These are phyloP conservation scores for Paragyromitra xinjiangensis DNA, from an alignment of 495 filamentous ascomycete species.

Conservation along the genomic window DNA sequence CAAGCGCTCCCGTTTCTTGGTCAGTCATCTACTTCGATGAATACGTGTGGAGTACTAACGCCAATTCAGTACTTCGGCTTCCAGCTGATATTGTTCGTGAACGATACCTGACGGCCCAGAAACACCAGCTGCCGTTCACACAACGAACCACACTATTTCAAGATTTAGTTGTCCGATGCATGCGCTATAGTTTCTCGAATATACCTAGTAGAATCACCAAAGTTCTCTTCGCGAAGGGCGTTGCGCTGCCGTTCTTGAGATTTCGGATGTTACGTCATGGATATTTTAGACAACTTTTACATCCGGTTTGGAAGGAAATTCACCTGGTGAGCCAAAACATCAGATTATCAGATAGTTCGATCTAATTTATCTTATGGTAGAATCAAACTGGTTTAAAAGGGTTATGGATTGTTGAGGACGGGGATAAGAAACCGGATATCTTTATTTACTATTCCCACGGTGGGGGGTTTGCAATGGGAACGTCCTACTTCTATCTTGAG, in stretches of 20 bases:
- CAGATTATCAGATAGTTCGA: background rate
- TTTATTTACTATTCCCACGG: conserved; percentile 79
- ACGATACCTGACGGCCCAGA: conserved; percentile 63
- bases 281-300: conserved; percentile 64
- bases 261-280: conserved; percentile 79
- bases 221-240: conserved; percentile 77
- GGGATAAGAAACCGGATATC: conserved; percentile 68
- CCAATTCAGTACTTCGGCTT: conserved; percentile 52
- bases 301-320: conserved; percentile 66
- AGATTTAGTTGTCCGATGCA: conserved; percentile 75
- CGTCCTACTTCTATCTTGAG: conserved; percentile 80
- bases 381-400: conserved; percentile 63
- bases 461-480: conserved; percentile 83
- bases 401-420: conserved; percentile 68
- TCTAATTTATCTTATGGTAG: conserved; percentile 15
- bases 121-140: conserved; percentile 68
- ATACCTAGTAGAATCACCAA: conserved; percentile 72
- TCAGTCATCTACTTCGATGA: conserved; percentile 59
- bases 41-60: conserved; percentile 33
- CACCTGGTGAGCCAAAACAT: conserved; percentile 41
- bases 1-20: conserved; percentile 74
- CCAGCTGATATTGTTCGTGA: conserved; percentile 67
- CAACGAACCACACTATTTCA: conserved; percentile 73
- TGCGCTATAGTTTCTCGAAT: conserved; percentile 77
- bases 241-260: conserved; percentile 74